phyloP scores from a whole-genome alignment of 2,329 filamentous ascomycete species.

The Trichoderma pleuroti region DNA sequence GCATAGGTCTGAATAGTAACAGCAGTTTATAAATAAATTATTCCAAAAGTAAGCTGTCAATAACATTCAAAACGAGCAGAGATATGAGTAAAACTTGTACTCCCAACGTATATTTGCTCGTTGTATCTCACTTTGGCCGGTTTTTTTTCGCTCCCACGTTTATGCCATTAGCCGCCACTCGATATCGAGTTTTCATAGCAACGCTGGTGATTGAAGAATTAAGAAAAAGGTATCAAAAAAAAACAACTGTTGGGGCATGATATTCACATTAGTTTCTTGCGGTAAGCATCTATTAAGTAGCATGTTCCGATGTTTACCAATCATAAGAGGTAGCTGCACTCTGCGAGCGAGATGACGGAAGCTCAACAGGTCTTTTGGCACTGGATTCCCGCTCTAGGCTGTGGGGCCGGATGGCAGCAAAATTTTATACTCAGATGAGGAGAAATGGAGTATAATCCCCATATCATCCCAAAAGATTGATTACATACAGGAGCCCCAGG shows the following conservation, averaged over 20 bases:
- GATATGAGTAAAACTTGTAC: background rate
- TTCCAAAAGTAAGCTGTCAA: background rate
- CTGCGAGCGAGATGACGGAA: background rate
- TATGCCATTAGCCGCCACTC: background rate
- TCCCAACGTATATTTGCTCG: rapidly evolving
- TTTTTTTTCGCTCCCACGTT: background rate
- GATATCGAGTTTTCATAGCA: background rate
- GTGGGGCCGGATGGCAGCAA: background rate
- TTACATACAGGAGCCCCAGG: background rate
- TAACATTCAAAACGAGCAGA: rapidly evolving
- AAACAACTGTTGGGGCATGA: background rate
- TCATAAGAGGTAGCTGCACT: background rate
- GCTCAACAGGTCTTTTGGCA: background rate
- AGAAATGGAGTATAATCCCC: background rate
- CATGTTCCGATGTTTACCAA: background rate
- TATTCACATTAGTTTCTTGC: background rate
- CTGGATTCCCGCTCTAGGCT: background rate
- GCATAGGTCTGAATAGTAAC: background rate
- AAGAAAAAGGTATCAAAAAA: background rate
- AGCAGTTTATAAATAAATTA: background rate
- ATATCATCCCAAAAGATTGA: background rate
- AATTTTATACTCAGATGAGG: background rate
- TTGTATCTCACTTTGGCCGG: background rate
- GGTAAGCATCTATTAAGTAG: background rate
- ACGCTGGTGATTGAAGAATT: background rate